phyloP scores from a whole-genome alignment of 768 basidiomycete genomes.

The Infundibulicybe gibba region DNA sequence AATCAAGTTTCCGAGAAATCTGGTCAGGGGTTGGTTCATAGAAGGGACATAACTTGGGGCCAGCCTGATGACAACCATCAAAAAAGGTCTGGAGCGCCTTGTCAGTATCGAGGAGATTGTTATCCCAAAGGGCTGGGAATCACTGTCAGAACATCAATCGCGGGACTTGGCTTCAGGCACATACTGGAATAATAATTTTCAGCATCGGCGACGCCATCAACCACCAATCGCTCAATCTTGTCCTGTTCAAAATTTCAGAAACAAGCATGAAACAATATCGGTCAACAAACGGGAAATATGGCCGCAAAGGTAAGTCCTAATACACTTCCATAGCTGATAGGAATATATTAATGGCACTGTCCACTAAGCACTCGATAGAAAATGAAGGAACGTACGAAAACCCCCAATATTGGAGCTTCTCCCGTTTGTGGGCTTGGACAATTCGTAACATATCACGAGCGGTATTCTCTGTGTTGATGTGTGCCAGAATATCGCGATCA shows the following conservation, averaged over 20 bases:
- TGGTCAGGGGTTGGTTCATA: conserved; percentile 29
- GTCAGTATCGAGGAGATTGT: conserved; percentile 32
- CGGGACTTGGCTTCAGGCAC: background rate
- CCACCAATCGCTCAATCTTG: conserved; percentile 31
- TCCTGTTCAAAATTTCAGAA: conserved; percentile 18
- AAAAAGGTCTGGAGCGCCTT: conserved; percentile 33
- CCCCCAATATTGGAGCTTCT: conserved; percentile 29
- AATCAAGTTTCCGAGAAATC: conserved; percentile 30
- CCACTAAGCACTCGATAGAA: too few species aligned
- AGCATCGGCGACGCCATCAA: conserved; percentile 38
- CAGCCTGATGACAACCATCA: conserved; percentile 30
- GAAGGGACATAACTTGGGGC: conserved; percentile 31
- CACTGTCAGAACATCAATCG: background rate
- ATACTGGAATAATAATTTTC: conserved; percentile 35
- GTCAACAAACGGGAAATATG: conserved; percentile 19
- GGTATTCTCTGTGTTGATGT: conserved; percentile 33
- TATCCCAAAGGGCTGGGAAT: conserved; percentile 26
- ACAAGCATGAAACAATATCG: background rate
- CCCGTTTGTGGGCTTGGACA: conserved; percentile 22
- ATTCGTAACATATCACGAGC: conserved; percentile 36
- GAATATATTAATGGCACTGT: background rate
- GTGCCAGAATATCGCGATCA: conserved; percentile 20
- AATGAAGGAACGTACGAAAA: conserved; percentile 20
- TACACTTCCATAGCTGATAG: conserved; percentile 21
- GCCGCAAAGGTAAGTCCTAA: conserved; percentile 23